phyloP scores from a whole-genome alignment of 1,139 yeast species.

The Saccharomyces hybrid region DNA sequence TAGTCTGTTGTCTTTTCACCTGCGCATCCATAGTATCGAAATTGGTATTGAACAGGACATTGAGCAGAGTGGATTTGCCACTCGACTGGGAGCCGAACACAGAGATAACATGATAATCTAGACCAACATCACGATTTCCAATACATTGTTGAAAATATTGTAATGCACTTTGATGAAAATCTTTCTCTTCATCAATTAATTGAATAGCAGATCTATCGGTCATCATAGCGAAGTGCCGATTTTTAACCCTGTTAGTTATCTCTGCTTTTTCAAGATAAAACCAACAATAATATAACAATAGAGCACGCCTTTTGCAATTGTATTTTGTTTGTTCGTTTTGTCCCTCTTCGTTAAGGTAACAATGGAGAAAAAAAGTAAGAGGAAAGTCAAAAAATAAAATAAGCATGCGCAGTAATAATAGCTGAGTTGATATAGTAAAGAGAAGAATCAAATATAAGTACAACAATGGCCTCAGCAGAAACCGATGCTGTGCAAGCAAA shows the following conservation, averaged over 20 bases:
- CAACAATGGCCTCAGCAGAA: not conserved
- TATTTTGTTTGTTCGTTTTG: not conserved
- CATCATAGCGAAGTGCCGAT: not conserved
- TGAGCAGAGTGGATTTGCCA: conserved; percentile 87
- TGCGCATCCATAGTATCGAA: conserved; percentile 92
- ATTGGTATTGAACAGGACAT: conserved; percentile 73
- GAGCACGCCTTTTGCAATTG: not conserved
- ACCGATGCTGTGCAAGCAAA: conserved; percentile 31
- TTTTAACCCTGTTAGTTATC: too few relatives aligned
- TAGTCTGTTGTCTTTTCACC: conserved; percentile 66
- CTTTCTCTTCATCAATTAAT: conserved; percentile 70
- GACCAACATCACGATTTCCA: conserved; percentile 43
- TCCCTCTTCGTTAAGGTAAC: not conserved
- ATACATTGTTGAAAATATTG: conserved; percentile 34
- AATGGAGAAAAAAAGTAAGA: not conserved
- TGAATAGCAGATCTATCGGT: conserved; percentile 39
- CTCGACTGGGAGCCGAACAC: conserved; percentile 97
- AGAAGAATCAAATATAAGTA: not conserved
- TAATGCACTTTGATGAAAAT: conserved; percentile 41
- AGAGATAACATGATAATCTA: conserved; percentile 81
- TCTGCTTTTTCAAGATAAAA: not conserved
- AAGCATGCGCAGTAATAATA: not conserved
- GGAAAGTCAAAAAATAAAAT: not conserved
- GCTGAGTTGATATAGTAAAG: too few relatives aligned
- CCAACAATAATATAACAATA: not conserved